Conservation (phyloP, 257 asterid species). For the Solanum ossicruentum region DNA sequence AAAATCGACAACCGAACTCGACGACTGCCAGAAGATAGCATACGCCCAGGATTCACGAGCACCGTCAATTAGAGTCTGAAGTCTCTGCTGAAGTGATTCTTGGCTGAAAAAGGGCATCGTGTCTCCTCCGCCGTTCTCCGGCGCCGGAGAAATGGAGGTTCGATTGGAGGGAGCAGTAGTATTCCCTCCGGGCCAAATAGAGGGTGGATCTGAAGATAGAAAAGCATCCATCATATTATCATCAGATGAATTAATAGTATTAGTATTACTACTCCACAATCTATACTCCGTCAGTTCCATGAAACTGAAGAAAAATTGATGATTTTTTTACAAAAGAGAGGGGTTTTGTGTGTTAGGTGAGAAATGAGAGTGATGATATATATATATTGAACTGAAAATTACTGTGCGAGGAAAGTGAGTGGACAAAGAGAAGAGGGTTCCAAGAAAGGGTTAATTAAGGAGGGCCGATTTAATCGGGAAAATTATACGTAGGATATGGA, state of each 20-base stretch:
- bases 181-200: slow-evolving; percentile 33
- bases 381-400: neutral
- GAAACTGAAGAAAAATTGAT: neutral
- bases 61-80: slow-evolving; percentile 58
- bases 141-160: neutral
- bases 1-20: slow-evolving; percentile 35
- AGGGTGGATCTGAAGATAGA: slow-evolving; percentile 40
- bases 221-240: slow-evolving; percentile 45
- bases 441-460: neutral
- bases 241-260: slow-evolving; percentile 8
- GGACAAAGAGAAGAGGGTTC: neutral
- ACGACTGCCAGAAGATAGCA: slow-evolving; percentile 84
- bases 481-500: neutral
- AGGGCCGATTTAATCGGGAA: neutral
- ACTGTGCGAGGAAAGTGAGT: neutral
- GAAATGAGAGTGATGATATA: neutral
- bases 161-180: neutral
- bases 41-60: slow-evolving; percentile 76
- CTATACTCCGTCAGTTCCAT: slow-evolving; percentile 31
- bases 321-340: neutral
- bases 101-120: slow-evolving; percentile 29
- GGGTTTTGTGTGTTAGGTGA: neutral
- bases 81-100: slow-evolving; percentile 72
- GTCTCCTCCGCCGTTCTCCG: neutral
- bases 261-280: slow-evolving; percentile 12